Evolutionary conservation across 805 yeast species (phyloP), one percentile per base, ranked within the genome.

Genomic region (Ogataea saltuana): DNA sequence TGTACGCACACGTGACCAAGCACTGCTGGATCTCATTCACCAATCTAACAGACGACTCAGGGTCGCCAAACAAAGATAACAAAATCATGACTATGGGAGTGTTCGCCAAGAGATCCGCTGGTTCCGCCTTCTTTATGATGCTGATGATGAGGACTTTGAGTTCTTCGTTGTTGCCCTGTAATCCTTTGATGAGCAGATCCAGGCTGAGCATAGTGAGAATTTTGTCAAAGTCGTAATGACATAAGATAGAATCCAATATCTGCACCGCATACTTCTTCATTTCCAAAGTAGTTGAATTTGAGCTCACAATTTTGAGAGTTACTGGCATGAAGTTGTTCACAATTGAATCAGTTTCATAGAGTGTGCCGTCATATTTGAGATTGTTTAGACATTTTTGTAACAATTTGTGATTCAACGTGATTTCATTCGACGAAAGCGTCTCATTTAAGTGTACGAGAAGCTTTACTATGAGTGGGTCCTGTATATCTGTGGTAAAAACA

Each of bases 31-130:
- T 48, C 17, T 45, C 51, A 21, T 42, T 45, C 6, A 55, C 60
- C 1, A 64, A 51, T 9, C 45, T 49, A 18, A 54, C 46, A 3
- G 56, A 42, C 2, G 58, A 49, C 2, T 46, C 47, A 3, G 50
- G 45, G 25, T 55, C 54, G 6, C 42, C 46, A 33, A 64, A 36
- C 12, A 60, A 34, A 3, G 44, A 33, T 20, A 67, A 49, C 25
- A 69, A 19, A 15, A 49, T 48, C 11, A 49, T 41, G 12, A 63
- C 36, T 4, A 67, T 41, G 4, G 60, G 55, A 0, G 69, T 59
- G 36, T 60, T 63, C 8, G 68, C 66, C 12, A 66, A 42, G n/a
- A 63, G 27, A 43, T 65, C 71, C 3, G 64, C 49, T 2, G 69
- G 67, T 6, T 53, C 47, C 4, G 66, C 60, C 25, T 50, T 53